Evolutionary conservation across 257 asterid species (phyloP).

Genomic region (Leptodermis oblonga): DNA sequence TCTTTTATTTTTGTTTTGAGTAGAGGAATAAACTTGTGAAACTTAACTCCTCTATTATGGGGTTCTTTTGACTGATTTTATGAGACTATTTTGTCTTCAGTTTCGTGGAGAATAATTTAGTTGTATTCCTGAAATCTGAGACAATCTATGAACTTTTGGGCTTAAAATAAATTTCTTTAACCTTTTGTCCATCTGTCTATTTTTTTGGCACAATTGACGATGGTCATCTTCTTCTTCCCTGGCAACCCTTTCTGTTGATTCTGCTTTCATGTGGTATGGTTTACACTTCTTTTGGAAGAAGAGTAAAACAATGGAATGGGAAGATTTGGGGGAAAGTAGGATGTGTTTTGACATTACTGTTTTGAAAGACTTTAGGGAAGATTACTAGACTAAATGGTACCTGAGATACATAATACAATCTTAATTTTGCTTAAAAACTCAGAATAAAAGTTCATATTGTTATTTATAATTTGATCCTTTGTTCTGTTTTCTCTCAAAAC

Average conservation of each 20-base stretch:
- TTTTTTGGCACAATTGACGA: too few species aligned
- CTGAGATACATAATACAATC: too few species aligned
- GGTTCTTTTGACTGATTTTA: background rate
- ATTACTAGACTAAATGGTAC: too few species aligned
- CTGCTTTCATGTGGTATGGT: background rate
- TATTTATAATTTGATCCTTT: too few species aligned
- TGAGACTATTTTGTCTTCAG: background rate
- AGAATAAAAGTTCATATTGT: too few species aligned
- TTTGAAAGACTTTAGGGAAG: too few species aligned
- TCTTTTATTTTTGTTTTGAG: background rate
- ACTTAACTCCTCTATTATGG: background rate
- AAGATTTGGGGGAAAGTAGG: too few species aligned
- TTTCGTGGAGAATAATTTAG: background rate
- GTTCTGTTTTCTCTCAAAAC: too few species aligned
- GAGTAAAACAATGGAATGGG: too few species aligned
- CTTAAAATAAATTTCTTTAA: background rate
- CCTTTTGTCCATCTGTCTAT: background rate
- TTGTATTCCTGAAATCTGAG: background rate
- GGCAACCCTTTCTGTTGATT: background rate
- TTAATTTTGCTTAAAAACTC: too few species aligned
- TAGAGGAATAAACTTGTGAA: background rate
- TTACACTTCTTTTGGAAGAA: background rate
- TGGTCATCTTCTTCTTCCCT: background rate
- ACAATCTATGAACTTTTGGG: background rate
- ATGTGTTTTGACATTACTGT: too few species aligned